A percentile compares a stretch with the other conserved stretches of the same genome.
These are phyloP conservation scores for Diphasiastrum complanatum DNA, from an alignment of 83 land plant species.

Conservation along the genomic window DNA sequence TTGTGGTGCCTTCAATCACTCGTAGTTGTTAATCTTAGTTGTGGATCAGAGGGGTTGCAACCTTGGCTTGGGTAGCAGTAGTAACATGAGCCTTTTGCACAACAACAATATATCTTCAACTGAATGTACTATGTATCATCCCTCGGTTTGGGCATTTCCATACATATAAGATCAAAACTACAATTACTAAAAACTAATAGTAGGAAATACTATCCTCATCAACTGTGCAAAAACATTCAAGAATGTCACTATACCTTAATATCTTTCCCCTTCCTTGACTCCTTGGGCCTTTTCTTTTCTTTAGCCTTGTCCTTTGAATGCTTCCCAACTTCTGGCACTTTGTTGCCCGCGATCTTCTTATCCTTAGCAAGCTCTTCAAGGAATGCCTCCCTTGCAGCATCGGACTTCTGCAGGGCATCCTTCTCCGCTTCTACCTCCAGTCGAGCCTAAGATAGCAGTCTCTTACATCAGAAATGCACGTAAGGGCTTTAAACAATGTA, in stretches of 20 bases:
- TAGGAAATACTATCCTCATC: background rate
- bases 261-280: slow-evolving; percentile 49
- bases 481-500: too few species aligned
- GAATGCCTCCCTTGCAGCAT: slow-evolving; percentile 74
- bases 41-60: too few species aligned
- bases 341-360: slow-evolving; percentile 38
- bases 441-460: slow-evolving; percentile 53
- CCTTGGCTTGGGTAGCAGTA: too few species aligned
- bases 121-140: too few species aligned
- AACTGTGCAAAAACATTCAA: background rate
- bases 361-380: slow-evolving; percentile 74
- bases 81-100: too few species aligned
- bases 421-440: slow-evolving; percentile 71
- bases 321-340: slow-evolving; percentile 40
- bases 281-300: slow-evolving; percentile 73
- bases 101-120: too few species aligned
- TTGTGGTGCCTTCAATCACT: too few species aligned
- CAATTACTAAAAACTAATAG: background rate
- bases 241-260: slow-evolving; percentile 39
- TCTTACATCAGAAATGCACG: too few species aligned
- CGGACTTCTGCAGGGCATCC: slow-evolving; percentile 75
- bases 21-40: too few species aligned
- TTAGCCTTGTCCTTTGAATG: slow-evolving; percentile 51
- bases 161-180: too few species aligned
- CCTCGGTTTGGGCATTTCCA: too few species aligned